Conservation (phyloP, 306 rosid species). For the Cucumis cinereus region DNA sequence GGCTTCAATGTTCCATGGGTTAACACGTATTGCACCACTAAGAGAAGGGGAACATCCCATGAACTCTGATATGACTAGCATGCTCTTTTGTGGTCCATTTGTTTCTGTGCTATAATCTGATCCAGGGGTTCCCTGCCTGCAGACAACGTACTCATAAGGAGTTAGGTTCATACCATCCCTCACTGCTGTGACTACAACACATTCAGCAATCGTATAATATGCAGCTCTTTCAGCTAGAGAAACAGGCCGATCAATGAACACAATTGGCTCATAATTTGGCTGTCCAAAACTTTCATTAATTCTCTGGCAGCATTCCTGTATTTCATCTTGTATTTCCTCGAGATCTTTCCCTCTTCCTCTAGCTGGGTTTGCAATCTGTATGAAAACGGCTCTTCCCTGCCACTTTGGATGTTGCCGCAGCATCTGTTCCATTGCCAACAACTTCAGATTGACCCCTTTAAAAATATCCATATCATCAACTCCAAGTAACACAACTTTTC, state of each 20-base stretch:
- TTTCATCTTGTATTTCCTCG: slow-evolving; percentile 44
- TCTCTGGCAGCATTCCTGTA: slow-evolving; percentile 26
- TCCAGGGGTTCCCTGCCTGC: slow-evolving; percentile 42
- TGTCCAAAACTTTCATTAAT: slow-evolving; percentile 30
- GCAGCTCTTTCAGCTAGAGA: slow-evolving; percentile 42
- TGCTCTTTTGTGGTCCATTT: slow-evolving; percentile 33
- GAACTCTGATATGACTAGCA: slow-evolving; percentile 55
- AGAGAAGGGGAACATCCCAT: slow-evolving; percentile 60
- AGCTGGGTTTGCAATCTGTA: slow-evolving; percentile 54
- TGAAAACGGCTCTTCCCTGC: slow-evolving; percentile 40
- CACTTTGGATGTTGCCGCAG: slow-evolving; percentile 41
- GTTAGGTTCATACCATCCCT: slow-evolving; percentile 62
- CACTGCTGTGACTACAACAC: slow-evolving; percentile 51
- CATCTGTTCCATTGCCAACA: slow-evolving; percentile 56
- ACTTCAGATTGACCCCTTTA: slow-evolving; percentile 45
- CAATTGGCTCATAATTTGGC: slow-evolving; percentile 36
- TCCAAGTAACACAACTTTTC: slow-evolving; percentile 42
- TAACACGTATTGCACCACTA: slow-evolving; percentile 57
- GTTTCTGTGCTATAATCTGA: slow-evolving; percentile 18
- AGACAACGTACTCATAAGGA: slow-evolving; percentile 54
- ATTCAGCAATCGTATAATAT: slow-evolving; percentile 38
- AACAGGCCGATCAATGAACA: slow-evolving; percentile 37
- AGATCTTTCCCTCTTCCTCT: slow-evolving; percentile 52
- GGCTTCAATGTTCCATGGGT: slow-evolving; percentile 57
- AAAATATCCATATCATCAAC: slow-evolving; percentile 55